Conservation (phyloP, 2,329 filamentous ascomycete genomes). For the Pseudocercospora pini-densiflorae region DNA sequence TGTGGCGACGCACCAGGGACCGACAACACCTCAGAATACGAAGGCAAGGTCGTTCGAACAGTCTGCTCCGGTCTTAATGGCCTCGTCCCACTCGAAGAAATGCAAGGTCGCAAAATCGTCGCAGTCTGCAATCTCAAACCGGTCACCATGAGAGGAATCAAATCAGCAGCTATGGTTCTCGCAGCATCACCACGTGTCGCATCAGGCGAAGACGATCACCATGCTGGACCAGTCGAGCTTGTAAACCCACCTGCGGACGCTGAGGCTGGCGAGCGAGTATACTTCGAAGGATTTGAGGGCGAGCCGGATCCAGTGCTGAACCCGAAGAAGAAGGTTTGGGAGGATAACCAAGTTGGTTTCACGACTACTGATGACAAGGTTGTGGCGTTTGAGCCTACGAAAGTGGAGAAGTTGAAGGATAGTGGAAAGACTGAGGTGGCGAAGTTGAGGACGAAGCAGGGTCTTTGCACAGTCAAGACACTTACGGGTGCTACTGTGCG, state of each 20-base stretch:
- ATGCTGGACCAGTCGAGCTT: constrained; percentile 90
- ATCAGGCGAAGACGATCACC: constrained; percentile 82
- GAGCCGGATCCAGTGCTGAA: constrained; percentile 93
- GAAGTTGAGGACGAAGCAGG: constrained; percentile 76
- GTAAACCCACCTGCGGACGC: constrained; percentile 80
- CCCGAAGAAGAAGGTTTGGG: constrained; percentile 99
- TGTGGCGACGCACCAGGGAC: constrained; percentile 85
- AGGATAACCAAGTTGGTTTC: constrained; percentile 94
- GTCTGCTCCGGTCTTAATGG: constrained; percentile 98
- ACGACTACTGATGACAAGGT: constrained; percentile 81
- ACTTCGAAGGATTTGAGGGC: constrained; percentile 92
- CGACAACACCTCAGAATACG: constrained; percentile 88
- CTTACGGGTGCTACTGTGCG: constrained; percentile 81
- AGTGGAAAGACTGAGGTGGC: constrained; percentile 60
- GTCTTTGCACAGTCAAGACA: constrained; percentile 80
- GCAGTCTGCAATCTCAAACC: constrained; percentile 98
- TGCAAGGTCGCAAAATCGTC: constrained; percentile 95
- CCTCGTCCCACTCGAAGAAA: constrained; percentile 87
- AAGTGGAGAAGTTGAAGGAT: constrained; percentile 75
- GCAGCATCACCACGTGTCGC: constrained; percentile 84
- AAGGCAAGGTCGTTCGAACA: constrained; percentile 88
- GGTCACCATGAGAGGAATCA: constrained; percentile 95
- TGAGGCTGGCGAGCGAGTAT: constrained; percentile 83
- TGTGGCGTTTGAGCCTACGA: constrained; percentile 82
- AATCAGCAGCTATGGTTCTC: constrained; percentile 86